Conservation (phyloP, 164 flowering plant species). For the Taxillus chinensis region DNA sequence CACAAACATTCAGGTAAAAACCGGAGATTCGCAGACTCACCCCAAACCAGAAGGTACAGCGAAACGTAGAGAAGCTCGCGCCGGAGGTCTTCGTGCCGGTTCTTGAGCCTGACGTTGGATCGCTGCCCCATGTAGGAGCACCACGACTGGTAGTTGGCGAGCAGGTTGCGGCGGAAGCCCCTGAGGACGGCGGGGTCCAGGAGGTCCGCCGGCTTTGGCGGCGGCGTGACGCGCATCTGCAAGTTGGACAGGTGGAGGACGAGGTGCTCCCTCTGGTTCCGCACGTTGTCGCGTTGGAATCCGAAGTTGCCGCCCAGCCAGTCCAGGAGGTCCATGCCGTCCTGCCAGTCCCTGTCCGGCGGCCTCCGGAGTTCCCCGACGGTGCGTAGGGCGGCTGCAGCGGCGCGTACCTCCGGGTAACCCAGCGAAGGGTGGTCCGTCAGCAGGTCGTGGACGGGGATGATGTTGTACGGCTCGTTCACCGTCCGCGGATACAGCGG, state of each 20-base stretch:
- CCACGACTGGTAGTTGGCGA: constrained; percentile 69
- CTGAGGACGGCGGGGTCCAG: constrained; percentile 52
- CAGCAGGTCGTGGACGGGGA: constrained; percentile 64
- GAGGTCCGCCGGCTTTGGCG: constrained; percentile 40
- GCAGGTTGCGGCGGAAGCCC: constrained; percentile 50
- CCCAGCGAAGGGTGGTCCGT: constrained; percentile 82
- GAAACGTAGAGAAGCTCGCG: constrained; percentile 43
- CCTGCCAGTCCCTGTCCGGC: constrained; percentile 38
- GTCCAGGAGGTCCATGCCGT: constrained; percentile 63
- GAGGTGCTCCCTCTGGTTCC: constrained; percentile 85
- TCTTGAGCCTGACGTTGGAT: constrained; percentile 29
- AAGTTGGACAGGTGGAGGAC: constrained; percentile 86
- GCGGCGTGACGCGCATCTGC: constrained; percentile 76
- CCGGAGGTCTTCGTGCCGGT: constrained; percentile 9
- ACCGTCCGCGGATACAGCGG: constrained; percentile 8
- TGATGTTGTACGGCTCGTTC: constrained; percentile 38
- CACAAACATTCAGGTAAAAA: constrained; percentile 79
- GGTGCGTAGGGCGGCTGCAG: constrained; percentile 51
- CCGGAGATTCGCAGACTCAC: constrained; percentile 78
- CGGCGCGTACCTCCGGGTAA: constrained; percentile 86
- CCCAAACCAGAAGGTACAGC: constrained; percentile 79
- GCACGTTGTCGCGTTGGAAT: constrained; percentile 70
- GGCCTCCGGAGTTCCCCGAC: constrained; percentile 58
- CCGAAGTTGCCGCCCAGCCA: constrained; percentile 85
- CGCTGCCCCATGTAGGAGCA: constrained; percentile 56